Evolutionary conservation across 2,329 filamentous ascomycete genomes (phyloP), one percentile per base, ranked within the genome.

Genomic region (Fusarium sp.): DNA sequence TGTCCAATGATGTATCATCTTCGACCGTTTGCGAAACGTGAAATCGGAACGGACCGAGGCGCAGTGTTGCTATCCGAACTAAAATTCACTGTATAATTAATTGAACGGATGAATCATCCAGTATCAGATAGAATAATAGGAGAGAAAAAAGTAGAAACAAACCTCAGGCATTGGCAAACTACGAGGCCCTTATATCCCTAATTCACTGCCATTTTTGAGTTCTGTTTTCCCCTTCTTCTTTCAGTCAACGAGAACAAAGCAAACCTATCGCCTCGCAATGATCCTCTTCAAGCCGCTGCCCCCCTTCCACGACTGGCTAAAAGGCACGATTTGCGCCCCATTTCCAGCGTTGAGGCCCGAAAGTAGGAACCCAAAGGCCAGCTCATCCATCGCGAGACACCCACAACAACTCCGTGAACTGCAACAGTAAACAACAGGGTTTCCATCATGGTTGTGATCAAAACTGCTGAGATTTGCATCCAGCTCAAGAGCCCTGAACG

Each of bases 21-120:
- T 53, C 36, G 56, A 41, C 56, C 48, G 71, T 61, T 47, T 63
- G 53, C 35, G 48, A 71, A 61, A 63, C 57, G 57, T 53, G 61
- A n/a, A 71, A 68, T 72, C 71, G 71, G 71, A 71, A 72, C 71
- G 71, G 71, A 73, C 71, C 71, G 71, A 74, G 68, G 71, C 71
- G 71, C 60, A 60, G 63, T 50, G 68, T 59, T 41, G 59, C 61
- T 59, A 59, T 58, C 48, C 47, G 53, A 60, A 59, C 55, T 48
- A 48, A 50, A 53, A 53, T 15, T 30, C 31, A 35, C 35, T 65
- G 33, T 65, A 56, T 48, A 31, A 35, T 56, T 39, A 48, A 42
- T n/a, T n/a, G n/a, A 39, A 50, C 55, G 38, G 42, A 33, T 50
- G 56, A 33, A 55, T 51, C n/a, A 6, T 47, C 44, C 55, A 35